Conservation (phyloP, 2,329 filamentous ascomycete species). For the Colletotrichum ledebouriae region DNA sequence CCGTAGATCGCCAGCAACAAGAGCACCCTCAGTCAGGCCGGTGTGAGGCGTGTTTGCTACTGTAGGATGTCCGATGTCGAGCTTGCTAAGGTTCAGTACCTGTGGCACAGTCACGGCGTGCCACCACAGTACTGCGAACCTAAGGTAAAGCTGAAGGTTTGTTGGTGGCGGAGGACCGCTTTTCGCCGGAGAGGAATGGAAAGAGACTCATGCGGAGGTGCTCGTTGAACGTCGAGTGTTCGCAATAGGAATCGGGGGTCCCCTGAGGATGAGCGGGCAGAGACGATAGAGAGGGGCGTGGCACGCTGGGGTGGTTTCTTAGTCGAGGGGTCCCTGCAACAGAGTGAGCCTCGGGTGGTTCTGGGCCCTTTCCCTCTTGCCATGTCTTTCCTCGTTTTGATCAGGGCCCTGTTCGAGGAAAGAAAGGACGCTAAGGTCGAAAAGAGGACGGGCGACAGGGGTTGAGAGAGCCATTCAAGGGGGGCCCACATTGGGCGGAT, state of each 20-base stretch:
- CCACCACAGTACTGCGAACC: no score
- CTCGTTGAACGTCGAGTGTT: conserved; percentile 1
- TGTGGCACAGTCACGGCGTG: background rate
- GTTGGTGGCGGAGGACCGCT: background rate
- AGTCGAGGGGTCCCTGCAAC: conserved; percentile 22
- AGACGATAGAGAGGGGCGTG: no score
- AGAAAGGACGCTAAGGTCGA: conserved; percentile 27
- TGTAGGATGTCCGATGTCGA: background rate
- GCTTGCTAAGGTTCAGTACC: no score
- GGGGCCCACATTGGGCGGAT: conserved; percentile 13
- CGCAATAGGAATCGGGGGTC: no score
- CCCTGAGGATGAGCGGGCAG: no score
- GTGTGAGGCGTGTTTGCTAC: background rate
- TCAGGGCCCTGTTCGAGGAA: conserved; percentile 28
- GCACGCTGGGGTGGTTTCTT: background rate
- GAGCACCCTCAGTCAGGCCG: background rate
- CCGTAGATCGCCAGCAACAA: background rate
- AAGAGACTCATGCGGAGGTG: no score
- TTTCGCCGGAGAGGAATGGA: background rate
- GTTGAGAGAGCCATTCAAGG: conserved; percentile 21
- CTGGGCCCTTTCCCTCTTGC: conserved; percentile 39
- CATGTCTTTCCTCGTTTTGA: conserved; percentile 37
- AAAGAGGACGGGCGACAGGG: conserved; percentile 34
- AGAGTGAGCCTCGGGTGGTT: conserved; percentile 29
- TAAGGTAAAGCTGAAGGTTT: background rate